Evolutionary conservation across 352 stramenopile species (phyloP), one percentile per base, ranked within the genome.

Genomic region (Globisporangium okanoganense): DNA sequence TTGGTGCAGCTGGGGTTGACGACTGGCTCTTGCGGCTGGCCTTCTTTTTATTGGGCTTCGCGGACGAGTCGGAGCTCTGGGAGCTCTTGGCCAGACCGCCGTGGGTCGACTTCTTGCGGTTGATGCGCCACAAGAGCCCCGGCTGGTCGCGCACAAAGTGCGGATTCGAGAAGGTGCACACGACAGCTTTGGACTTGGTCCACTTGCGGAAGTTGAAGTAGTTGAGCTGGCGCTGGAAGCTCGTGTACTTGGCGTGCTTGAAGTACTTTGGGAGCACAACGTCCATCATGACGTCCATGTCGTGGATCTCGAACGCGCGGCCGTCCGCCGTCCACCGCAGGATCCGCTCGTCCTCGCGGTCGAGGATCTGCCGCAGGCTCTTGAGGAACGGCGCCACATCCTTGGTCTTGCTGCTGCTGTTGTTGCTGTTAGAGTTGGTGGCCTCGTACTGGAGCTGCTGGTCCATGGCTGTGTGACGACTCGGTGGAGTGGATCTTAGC

Each of bases 191-290:
- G 61, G 75, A 86, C 66, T 89, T 89, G 66, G 79, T 89, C 79
- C 79, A 89, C 64, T 92, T 91, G 66, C 81, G 73, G 69, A 97
- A 97, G 57, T 79, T 80, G 63, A 97, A 97, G 66, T 97, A 97
- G 72, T 95, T 96, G 56, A 97, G 76, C 66, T 97, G 88, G 9
- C 90, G 78, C 52, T 94, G 85, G 47, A 97, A 90, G 41, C 85
- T 96, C 16, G 90, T 87, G 73, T 97, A 96, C 57, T 89, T 95
- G 60, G 76, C 66, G 67, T 97, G 90, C 56, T 96, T 96, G 72
- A 97, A 97, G 70, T 96, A 97, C 61, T 88, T 86, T 35, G 90
- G 88, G 44, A 96, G 71, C 47, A 95, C 70, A 18, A 75, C 38
- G 20, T 74, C 61, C 73, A 94, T 91, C 61, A 97, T 86, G 47